Evolutionary conservation across 2,329 filamentous ascomycete genomes (phyloP).

Genomic region (Calonectria montana): DNA sequence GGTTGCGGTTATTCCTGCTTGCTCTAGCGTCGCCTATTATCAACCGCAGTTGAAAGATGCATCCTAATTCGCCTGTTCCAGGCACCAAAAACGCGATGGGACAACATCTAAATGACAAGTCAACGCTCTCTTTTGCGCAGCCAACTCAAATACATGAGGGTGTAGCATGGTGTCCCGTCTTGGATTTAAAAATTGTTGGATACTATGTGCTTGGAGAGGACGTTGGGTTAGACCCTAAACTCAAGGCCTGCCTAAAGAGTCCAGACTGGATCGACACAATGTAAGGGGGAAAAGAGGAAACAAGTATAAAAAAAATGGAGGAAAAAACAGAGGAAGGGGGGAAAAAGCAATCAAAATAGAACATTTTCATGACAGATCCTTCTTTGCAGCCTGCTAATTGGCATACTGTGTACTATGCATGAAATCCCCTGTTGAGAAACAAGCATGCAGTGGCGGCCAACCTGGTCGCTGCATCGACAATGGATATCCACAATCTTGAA

Average conservation of each 20-base stretch:
- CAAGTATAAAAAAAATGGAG: too few relatives aligned
- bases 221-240: slow-evolving; percentile 8
- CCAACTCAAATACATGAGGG: neutral
- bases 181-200: neutral
- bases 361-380: slow-evolving; percentile 14
- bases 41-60: slow-evolving; percentile 11
- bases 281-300: neutral
- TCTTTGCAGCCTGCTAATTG: slow-evolving; percentile 11
- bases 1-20: slow-evolving; percentile 32
- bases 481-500: slow-evolving; percentile 23
- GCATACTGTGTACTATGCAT: slow-evolving; percentile 13
- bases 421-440: slow-evolving; percentile 10
- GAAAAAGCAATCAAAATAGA: neutral
- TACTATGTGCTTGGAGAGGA: slow-evolving; percentile 1
- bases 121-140: neutral
- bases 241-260: slow-evolving; percentile 9
- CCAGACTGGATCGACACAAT: neutral
- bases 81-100: slow-evolving; percentile 13
- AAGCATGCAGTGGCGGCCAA: slow-evolving; percentile 13
- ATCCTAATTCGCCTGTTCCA: slow-evolving; percentile 26
- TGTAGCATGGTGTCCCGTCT: neutral
- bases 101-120: slow-evolving; percentile 20
- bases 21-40: slow-evolving; percentile 31
- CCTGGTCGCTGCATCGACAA: slow-evolving; percentile 13
- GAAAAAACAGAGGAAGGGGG: neutral